Evolutionary conservation across 2,329 filamentous ascomycete species (phyloP).

Genomic region (Clarireedia paspali): DNA sequence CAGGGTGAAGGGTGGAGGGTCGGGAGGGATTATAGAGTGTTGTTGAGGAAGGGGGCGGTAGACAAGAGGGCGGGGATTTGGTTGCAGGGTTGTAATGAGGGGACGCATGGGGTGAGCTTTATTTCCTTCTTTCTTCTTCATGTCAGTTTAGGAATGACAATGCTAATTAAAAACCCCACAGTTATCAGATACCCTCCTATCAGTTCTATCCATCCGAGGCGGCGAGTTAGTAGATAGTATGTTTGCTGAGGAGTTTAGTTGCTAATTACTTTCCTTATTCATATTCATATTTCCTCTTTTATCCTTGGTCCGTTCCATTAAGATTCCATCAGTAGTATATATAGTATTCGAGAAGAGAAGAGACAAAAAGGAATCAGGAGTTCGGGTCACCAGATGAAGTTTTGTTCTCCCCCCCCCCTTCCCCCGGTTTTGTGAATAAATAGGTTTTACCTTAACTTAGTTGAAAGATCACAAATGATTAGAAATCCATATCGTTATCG

Average conservation of each 20-base stretch:
- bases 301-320: too few species aligned
- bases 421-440: too few species aligned
- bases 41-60: conserved; percentile 62
- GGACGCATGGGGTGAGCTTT: conserved; percentile 75
- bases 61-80: conserved; percentile 70
- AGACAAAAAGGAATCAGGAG: too few species aligned
- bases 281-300: too few species aligned
- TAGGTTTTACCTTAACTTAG: too few species aligned
- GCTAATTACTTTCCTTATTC: background rate
- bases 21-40: conserved; percentile 68
- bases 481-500: too few species aligned
- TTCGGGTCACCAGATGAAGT: too few species aligned
- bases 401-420: too few species aligned
- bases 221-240: conserved; percentile 73
- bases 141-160: background rate
- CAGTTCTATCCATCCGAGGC: conserved; percentile 66
- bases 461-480: too few species aligned
- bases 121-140: background rate
- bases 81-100: conserved; percentile 91
- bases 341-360: too few species aligned
- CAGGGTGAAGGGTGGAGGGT: conserved; percentile 51
- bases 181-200: conserved; percentile 76
- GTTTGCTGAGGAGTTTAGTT: conserved; percentile 41
- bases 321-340: too few species aligned
- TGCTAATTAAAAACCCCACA: conserved; percentile 26